Evolutionary conservation across 306 rosid species (phyloP).

Genomic region (Vigna unguiculata): DNA sequence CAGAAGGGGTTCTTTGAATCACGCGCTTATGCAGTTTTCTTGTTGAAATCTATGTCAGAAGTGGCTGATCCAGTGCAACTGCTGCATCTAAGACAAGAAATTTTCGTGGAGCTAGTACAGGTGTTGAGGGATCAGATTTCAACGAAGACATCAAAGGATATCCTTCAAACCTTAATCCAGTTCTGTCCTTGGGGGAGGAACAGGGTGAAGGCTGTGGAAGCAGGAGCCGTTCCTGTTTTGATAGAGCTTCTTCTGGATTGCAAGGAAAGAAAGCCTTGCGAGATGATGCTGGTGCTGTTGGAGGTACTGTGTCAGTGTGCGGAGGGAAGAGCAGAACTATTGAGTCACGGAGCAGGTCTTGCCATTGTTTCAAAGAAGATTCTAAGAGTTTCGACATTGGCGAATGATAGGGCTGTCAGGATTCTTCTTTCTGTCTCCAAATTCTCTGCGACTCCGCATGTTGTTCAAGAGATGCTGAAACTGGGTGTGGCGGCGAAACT

Average conservation of each 20-base stretch:
- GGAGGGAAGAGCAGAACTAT: slow-evolving; percentile 77
- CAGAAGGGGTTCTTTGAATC: slow-evolving; percentile 73
- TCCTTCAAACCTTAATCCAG: slow-evolving; percentile 58
- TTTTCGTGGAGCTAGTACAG: slow-evolving; percentile 63
- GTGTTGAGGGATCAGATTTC: slow-evolving; percentile 68
- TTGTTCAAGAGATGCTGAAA: slow-evolving; percentile 77
- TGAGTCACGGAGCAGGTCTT: slow-evolving; percentile 78
- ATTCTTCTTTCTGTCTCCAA: slow-evolving; percentile 59
- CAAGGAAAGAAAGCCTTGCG: slow-evolving; percentile 59
- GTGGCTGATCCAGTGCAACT: slow-evolving; percentile 59
- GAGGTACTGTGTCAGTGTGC: slow-evolving; percentile 75
- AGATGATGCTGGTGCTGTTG: slow-evolving; percentile 65
- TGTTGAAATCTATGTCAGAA: slow-evolving; percentile 66
- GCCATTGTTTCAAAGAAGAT: slow-evolving; percentile 84
- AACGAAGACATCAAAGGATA: slow-evolving; percentile 59
- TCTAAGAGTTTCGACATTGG: slow-evolving; percentile 72
- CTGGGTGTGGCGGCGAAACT: slow-evolving; percentile 84
- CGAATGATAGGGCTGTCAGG: slow-evolving; percentile 73
- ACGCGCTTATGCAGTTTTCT: slow-evolving; percentile 71
- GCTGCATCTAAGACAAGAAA: slow-evolving; percentile 38
- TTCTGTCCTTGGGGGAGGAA: slow-evolving; percentile 70
- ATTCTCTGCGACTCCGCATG: slow-evolving; percentile 63
- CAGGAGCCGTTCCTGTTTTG: slow-evolving; percentile 67
- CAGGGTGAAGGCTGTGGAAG: slow-evolving; percentile 66
- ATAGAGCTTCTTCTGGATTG: slow-evolving; percentile 67